Percentiles rank a stretch among this genome's conserved stretches.
Evolutionary conservation across 345 rosid genomes (phyloP).

Genomic region (Corymbia maculata): DNA sequence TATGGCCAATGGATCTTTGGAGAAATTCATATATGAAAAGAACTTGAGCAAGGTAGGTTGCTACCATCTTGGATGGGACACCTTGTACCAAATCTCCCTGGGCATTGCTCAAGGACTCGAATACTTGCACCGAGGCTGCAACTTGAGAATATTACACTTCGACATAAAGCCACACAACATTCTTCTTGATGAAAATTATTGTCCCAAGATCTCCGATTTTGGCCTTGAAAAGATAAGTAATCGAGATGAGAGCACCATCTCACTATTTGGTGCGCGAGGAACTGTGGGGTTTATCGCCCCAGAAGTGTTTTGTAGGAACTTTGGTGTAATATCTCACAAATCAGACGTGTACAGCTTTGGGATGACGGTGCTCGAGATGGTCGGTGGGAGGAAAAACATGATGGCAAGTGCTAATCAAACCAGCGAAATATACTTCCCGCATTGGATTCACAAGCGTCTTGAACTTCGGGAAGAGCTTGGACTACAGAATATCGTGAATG

Average conservation of each 20-base stretch:
- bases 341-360: neutral
- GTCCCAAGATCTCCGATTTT: neutral
- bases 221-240: neutral
- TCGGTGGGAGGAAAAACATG: neutral
- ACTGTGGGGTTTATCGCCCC: conserved; percentile 26
- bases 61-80: conserved; percentile 7
- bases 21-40: conserved; percentile 9
- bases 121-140: neutral
- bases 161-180: neutral
- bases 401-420: neutral
- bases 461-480: neutral
- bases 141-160: neutral
- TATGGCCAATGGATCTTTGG: conserved; percentile 18
- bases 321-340: neutral
- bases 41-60: neutral
- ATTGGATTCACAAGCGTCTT: neutral
- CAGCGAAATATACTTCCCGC: neutral
- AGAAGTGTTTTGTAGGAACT: neutral
- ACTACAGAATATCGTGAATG: neutral
- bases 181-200: conserved; percentile 1
- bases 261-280: conserved; percentile 13
- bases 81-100: conserved; percentile 5
- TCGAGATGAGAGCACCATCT: conserved; percentile 18
- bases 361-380: neutral
- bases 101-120: neutral